Base-by-base conservation (phyloP, 2,329 filamentous ascomycete species). In the Huntiella omanensis region DNA sequence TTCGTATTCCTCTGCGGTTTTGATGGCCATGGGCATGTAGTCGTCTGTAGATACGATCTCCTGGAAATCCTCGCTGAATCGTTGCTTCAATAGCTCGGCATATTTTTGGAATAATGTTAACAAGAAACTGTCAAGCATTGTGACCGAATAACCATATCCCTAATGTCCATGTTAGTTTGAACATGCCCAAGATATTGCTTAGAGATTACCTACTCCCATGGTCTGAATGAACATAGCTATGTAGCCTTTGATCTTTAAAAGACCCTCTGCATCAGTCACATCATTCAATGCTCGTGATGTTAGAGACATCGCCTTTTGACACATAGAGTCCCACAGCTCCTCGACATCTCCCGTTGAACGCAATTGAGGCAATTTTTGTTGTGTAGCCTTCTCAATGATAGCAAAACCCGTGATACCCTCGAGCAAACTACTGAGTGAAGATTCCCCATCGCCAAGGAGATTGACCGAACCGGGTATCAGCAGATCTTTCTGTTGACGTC, bases 11-110 rank as follows among this genome's bases (percentile, higher is more conserved):
- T 94, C 87, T 12, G 71, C 63, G 15, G 81, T 86, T 55, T 86
- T 84, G 59, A 96, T 93, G 1, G 85, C 83, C 91, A 98, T 96
- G 2, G 91, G 92, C 88, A 98, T 98, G 62, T 98, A 98, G 61
- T 98, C 91, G 59, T 98, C 91, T 1, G 85, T 95, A n/a, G 83
- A 77, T 12, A 80, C 75, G 55, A 79, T 79, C 71, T 96, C 88
- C 59, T 92, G 81, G 58, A 98, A 98, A 60, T 96, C 88, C 53
- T 92, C 83, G 58, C 85, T 93, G 57, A 96, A 98, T 40, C 86
- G 75, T 50, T 75, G 77, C 63, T 94, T 95, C 47, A 98, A 71
- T 7, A 96, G 68, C 53, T 92, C 83, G 0, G 87, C 84, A 59
- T 98, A 98, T 59, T 88, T 94, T 52, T 88, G 80, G 59, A 98